Base-by-base conservation (phyloP, 768 basidiomycete species). In the Lactifluus volemus region DNA sequence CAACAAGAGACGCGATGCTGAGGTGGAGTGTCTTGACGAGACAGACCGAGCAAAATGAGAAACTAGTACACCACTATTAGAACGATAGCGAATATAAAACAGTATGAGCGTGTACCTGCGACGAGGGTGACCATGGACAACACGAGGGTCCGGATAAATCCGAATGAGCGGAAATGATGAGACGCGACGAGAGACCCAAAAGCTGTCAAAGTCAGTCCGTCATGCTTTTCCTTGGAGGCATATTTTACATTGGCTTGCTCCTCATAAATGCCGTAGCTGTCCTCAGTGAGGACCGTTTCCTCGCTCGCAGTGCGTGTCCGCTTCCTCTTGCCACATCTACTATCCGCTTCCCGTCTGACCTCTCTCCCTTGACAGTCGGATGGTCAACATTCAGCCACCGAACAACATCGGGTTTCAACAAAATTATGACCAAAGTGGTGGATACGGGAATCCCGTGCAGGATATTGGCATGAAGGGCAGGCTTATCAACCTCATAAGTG, bases 261-360 rank as follows among this genome's bases (percentile, higher is more conserved):
- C 78, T 98, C 70, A 84, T 94, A 68, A 98, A 99, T 73, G 92
- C 94, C 49, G 84, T 98, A 72, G 96, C 96, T 8, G 86, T 99
- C 60, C 79, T 99, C 63, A 96, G 86, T 69, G 96, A 99, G 74
- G 96, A 99, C 68, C 83, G 96, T 7, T 99, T 99, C 74, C 85
- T 99, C 58, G 88, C 93, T 21, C 79, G 86, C 71, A 93, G 94
- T 96, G 70, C 67, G 88, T 80, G 53, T 60, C 47, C 57, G 32
- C 30, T 44, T 34, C 19, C 54, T 47, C 41, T 39, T 39, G 42
- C 49, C 38, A 50, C 21, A 4, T 41, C 63, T 60, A 56, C 51
- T 65, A 6, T 9, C 72, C 60, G 1, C 25, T 25, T 38, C 41
- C 71, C 55, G 44, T 60, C 58, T 53, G 34, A 60, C 58, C 7